Evolutionary conservation across 176 grass and related monocot species (phyloP), one percentile per base, ranked within the genome.

Genomic region (Phragmites australis): DNA sequence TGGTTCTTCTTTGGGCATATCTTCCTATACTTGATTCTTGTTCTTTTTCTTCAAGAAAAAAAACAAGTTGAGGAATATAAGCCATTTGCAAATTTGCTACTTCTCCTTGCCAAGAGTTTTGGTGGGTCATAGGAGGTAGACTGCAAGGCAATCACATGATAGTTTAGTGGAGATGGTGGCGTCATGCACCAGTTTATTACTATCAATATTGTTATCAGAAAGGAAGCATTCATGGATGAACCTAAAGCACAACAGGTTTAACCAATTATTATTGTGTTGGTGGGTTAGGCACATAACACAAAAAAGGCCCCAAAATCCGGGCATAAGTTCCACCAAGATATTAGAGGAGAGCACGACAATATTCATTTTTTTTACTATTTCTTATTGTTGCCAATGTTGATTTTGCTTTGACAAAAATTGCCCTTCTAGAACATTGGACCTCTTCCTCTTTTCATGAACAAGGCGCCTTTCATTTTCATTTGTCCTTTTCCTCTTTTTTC

Each of bases 131-230:
- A 73, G 57, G 83, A 86, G 84, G 72, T 76, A 44, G 74, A 82
- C 66, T 52, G 42, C 88, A 27, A 1, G 31, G 77, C 65, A 89
- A 89, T 85, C 65, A 72, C 72, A 72, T 48, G 14, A 21, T 82
- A 65, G 88, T 82, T 89, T 85, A 89, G 88, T 86, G 83, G 88
- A 73, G 72, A 67, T 58, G 82, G 72, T 58, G 70, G 64, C 65
- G 66, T 77, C 82, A 81, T 77, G 82, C 87, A 69, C 45, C 62
- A 47, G 32, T 69, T 80, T 25, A 29, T 79, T 16, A 26, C 13
- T 59, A 64, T 21, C 34, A 13, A 11, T 45, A 61, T 51, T 79
- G 21, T 51, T 86, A 66, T 68, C 21, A 34, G 22, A 81, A 81
- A 65, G 77, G 48, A 17, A 49, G 18, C 17, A 25, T 29, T 18